Percentiles rank a stretch among this genome's conserved stretches.
phyloP scores from a whole-genome alignment of 2,329 filamentous ascomycete genomes.

The Plenodomus tracheiphilus region DNA sequence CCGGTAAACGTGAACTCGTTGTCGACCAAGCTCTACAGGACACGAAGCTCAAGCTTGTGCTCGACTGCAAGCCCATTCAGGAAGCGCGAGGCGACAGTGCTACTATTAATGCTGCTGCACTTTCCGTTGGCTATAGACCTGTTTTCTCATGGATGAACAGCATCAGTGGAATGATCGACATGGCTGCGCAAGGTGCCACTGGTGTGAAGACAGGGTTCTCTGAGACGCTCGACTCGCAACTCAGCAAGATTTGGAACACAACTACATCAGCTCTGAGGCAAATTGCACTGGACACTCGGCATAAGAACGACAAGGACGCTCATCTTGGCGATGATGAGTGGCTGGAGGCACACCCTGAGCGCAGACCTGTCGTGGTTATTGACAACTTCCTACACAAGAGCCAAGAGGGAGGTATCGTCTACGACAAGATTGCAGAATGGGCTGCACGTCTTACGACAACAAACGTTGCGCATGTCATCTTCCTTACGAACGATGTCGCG shows the following conservation, averaged over 20 bases:
- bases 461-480: constrained; percentile 91
- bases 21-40: constrained; percentile 79
- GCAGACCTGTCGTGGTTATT: constrained; percentile 79
- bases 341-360: constrained; percentile 85
- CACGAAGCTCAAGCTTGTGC: constrained; percentile 75
- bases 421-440: constrained; percentile 72
- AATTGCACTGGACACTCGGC: constrained; percentile 71
- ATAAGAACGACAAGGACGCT: constrained; percentile 73
- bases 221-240: constrained; percentile 85
- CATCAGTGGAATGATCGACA: constrained; percentile 86
- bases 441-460: constrained; percentile 81
- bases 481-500: constrained; percentile 86
- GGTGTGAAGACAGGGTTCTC: constrained; percentile 94
- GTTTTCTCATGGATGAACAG: constrained; percentile 97
- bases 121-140: constrained; percentile 84
- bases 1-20: constrained; percentile 86
- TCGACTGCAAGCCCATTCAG: constrained; percentile 92
- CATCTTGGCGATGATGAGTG: constrained; percentile 80
- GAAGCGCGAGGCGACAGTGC: constrained; percentile 86
- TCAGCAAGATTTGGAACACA: constrained; percentile 87
- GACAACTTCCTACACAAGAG: constrained; percentile 88
- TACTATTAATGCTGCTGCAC: constrained; percentile 80
- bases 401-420: constrained; percentile 52
- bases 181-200: constrained; percentile 90
- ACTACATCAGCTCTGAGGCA: constrained; percentile 77